phyloP scores from a whole-genome alignment of 352 stramenopile genomes.

The Phytopythium helicoides region DNA sequence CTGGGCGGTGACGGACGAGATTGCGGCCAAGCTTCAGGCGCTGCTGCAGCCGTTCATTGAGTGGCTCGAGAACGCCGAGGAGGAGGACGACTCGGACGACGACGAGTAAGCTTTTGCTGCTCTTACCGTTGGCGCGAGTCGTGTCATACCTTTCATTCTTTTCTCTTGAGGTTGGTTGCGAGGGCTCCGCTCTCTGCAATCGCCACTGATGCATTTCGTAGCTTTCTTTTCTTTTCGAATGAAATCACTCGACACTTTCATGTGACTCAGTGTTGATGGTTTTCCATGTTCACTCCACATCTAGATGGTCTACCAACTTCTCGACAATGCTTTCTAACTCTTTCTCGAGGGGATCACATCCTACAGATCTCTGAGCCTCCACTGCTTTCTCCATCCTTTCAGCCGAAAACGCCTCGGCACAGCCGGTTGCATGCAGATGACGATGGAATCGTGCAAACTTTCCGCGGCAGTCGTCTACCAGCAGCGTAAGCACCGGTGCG shows the following conservation, averaged over 20 bases:
- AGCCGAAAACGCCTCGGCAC: constrained; percentile 25
- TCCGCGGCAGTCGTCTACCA: constrained; percentile 27
- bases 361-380: not conserved
- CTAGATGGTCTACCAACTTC: constrained; percentile 5
- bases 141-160: not conserved
- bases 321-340: constrained; percentile 35
- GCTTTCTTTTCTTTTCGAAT: too few relatives aligned
- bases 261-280: too few relatives aligned
- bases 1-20: constrained; percentile 88
- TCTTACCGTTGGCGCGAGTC: not conserved
- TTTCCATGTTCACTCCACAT: too few relatives aligned
- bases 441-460: constrained; percentile 66
- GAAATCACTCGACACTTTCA: too few relatives aligned
- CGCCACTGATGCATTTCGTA: too few relatives aligned
- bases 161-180: not conserved
- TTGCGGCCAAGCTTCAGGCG: constrained; percentile 77
- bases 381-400: constrained; percentile 10
- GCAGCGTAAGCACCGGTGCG: constrained; percentile 56
- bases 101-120: constrained; percentile 35
- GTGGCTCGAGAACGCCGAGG: constrained; percentile 96
- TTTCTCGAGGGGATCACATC: constrained; percentile 27
- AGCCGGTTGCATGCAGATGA: constrained; percentile 20
- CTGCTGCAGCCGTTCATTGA: constrained; percentile 94
- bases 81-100: constrained; percentile 84
- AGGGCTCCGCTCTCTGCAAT: too few relatives aligned